Evolutionary conservation across 495 filamentous ascomycete species (phyloP).

Genomic region (Trichoderma orchidacearum): DNA sequence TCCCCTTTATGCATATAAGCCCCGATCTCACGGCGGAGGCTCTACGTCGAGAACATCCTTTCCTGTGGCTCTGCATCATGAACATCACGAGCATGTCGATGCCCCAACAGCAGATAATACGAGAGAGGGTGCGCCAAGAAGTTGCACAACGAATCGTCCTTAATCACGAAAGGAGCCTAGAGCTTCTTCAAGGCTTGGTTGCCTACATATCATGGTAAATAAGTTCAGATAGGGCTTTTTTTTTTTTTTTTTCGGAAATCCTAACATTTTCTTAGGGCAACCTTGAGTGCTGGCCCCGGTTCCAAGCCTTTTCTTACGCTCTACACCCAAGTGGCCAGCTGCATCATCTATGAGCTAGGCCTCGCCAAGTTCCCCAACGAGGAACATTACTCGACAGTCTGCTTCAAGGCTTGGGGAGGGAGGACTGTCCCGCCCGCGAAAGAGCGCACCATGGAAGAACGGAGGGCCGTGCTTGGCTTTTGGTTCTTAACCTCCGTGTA

Average conservation of each 20-base stretch:
- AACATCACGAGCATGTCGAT: conserved; percentile 18
- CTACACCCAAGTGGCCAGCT: conserved; percentile 28
- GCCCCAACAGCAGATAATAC: conserved; percentile 20
- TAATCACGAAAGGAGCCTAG: conserved; percentile 28
- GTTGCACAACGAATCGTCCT: conserved; percentile 30
- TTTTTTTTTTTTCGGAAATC: not conserved
- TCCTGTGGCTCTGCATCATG: conserved; percentile 41
- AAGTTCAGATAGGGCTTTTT: too few species aligned
- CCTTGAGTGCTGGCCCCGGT: conserved; percentile 4
- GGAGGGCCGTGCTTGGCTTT: conserved; percentile 33
- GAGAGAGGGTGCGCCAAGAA: conserved; percentile 22
- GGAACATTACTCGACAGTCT: conserved; percentile 9
- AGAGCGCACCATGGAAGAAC: conserved; percentile 34
- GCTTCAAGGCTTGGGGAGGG: conserved; percentile 1
- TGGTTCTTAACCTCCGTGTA: conserved; percentile 37
- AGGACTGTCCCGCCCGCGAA: not conserved
- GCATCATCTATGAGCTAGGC: conserved; percentile 35
- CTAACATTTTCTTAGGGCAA: not conserved
- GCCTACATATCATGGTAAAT: conserved; percentile 23
- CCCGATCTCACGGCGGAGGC: conserved; percentile 24
- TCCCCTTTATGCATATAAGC: conserved; percentile 18
- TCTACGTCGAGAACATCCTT: conserved; percentile 30
- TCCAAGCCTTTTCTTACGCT: conserved; percentile 18
- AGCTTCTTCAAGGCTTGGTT: conserved; percentile 37
- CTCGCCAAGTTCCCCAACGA: conserved; percentile 29